These are phyloP conservation scores for Russula griseocarnosa DNA, from an alignment of 768 basidiomycete species.

Conservation along the genomic window DNA sequence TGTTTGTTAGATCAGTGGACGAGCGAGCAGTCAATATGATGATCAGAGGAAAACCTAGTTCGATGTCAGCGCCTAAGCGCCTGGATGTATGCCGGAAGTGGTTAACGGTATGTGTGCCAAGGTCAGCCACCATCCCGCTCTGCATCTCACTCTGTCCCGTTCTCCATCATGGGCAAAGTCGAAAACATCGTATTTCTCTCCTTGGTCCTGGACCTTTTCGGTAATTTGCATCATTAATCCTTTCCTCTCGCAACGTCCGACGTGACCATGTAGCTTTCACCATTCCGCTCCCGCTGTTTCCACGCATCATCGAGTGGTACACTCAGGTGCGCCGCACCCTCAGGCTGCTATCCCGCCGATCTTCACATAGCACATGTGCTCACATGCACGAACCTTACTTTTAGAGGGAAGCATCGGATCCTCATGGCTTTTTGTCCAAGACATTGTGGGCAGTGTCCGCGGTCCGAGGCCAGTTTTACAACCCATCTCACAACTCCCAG, in stretches of 20 bases:
- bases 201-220: conserved; percentile 82
- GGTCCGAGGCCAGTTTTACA: conserved; percentile 62
- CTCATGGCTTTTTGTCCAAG: conserved; percentile 65
- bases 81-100: too few relatives aligned
- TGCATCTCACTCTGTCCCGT: not conserved
- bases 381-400: not conserved
- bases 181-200: conserved; percentile 87
- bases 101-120: too few relatives aligned
- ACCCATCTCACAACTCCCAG: conserved; percentile 54
- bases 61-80: too few relatives aligned
- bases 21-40: not conserved
- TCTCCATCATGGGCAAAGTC: conserved; percentile 52
- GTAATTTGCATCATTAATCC: conserved; percentile 36
- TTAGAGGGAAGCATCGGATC: conserved; percentile 69
- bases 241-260: conserved; percentile 8
- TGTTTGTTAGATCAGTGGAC: not conserved
- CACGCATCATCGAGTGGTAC: conserved; percentile 96
- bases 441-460: conserved; percentile 66
- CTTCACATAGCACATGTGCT: conserved; percentile 6
- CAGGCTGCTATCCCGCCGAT: not conserved
- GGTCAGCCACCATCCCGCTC: not conserved
- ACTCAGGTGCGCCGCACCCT: conserved; percentile 47
- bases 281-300: conserved; percentile 93
- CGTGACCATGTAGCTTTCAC: conserved; percentile 64
- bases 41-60: not conserved